A percentile compares a stretch with the other conserved stretches of the same genome.
Evolutionary conservation across 1,139 yeast genomes (phyloP).

Genomic region (Kodamaea suecica): DNA sequence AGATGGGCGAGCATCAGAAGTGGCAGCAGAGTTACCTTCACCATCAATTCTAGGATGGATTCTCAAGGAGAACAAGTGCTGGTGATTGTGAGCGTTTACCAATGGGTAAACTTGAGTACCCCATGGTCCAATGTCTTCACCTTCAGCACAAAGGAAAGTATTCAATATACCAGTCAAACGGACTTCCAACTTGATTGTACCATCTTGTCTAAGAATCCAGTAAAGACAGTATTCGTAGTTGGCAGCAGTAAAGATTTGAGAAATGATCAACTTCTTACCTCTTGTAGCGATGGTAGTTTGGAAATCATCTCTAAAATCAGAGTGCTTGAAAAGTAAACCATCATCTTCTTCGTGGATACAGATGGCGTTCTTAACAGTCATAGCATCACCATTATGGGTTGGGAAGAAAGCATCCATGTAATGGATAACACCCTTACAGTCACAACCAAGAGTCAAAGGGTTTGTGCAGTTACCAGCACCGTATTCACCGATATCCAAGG

Average conservation of each 20-base stretch:
- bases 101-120: conserved; percentile 79
- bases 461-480: conserved; percentile 87
- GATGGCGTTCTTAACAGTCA: conserved; percentile 70
- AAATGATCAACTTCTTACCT: conserved; percentile 67
- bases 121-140: conserved; percentile 68
- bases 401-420: conserved; percentile 74
- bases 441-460: conserved; percentile 75
- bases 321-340: conserved; percentile 74
- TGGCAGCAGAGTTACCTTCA: conserved; percentile 69
- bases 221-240: conserved; percentile 82
- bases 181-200: conserved; percentile 73
- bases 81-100: conserved; percentile 82
- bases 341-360: conserved; percentile 87
- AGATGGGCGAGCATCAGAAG: conserved; percentile 61
- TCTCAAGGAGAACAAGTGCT: conserved; percentile 78
- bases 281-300: conserved; percentile 73
- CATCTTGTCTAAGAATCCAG: conserved; percentile 82
- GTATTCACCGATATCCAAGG: conserved; percentile 82
- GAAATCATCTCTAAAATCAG: conserved; percentile 79
- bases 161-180: conserved; percentile 80
- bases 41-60: conserved; percentile 81
- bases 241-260: conserved; percentile 83
- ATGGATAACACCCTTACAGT: conserved; percentile 81
- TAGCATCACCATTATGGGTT: conserved; percentile 62
- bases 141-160: conserved; percentile 61